A percentile compares a stretch with the other conserved stretches of the same genome.
phyloP scores from a whole-genome alignment of 2,329 filamentous ascomycete genomes.

The Colletotrichum musicola region DNA sequence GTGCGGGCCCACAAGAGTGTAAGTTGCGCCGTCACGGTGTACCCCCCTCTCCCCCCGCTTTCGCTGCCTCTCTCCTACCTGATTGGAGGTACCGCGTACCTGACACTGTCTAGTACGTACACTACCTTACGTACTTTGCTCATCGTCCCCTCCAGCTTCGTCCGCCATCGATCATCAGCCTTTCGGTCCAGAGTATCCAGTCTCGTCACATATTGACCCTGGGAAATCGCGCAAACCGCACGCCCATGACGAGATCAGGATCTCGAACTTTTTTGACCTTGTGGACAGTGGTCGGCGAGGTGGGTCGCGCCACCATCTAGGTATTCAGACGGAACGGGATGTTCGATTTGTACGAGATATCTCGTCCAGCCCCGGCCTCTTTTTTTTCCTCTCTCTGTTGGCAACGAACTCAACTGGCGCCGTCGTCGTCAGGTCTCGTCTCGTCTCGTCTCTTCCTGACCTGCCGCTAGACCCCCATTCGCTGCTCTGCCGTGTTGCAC shows the following conservation, averaged over 20 bases:
- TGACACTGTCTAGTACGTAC: no score
- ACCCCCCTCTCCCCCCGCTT: neutral
- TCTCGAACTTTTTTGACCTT: slow-evolving; percentile 2
- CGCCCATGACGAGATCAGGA: slow-evolving; percentile 33
- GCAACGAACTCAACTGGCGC: no score
- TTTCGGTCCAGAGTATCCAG: slow-evolving; percentile 6
- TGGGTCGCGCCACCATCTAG: slow-evolving; percentile 8
- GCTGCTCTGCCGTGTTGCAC: slow-evolving; percentile 1
- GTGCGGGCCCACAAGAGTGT: neutral
- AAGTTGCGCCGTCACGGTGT: neutral
- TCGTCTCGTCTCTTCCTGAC: slow-evolving; percentile 17
- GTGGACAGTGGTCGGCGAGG: slow-evolving; percentile 2
- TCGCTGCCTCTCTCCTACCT: neutral
- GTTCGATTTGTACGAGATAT: neutral
- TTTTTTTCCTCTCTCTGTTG: no score
- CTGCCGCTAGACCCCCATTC: neutral
- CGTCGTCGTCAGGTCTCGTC: neutral
- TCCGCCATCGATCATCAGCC: slow-evolving; percentile 16
- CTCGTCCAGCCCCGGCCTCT: slow-evolving; percentile 29
- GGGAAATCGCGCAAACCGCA: slow-evolving; percentile 38
- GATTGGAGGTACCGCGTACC: no score
- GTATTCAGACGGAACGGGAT: neutral
- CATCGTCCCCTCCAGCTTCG: neutral
- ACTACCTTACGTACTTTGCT: neutral
- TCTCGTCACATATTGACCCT: slow-evolving; percentile 2